Base-by-base conservation (phyloP, 768 basidiomycete genomes). In the Auricularia cornea region DNA sequence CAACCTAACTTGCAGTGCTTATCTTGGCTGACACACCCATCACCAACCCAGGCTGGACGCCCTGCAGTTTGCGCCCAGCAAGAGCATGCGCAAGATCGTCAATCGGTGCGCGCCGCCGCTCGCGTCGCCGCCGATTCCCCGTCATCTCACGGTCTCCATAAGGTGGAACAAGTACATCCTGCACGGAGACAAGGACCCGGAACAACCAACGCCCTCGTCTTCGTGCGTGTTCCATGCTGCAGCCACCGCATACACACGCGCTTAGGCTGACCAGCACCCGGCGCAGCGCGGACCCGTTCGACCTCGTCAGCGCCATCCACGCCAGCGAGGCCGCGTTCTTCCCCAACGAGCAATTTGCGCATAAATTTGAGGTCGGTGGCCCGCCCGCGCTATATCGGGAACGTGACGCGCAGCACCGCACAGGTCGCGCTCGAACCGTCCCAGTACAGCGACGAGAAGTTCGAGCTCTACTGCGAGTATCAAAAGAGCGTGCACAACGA, bases 401-500 rank as follows among this genome's bases (percentile, higher is more conserved):
- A 38, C 35, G 8, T 52, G 51, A 52, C 51, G 51, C 51, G 51
- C 51, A 10, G 8, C 20, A n/a, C 51, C 51, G 3, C 35, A 18
- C 40, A 95, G 93, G 84, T 89, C 20, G 82, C 77, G 2, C 75
- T 97, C 6, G 92, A 94, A 69, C 86, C 85, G 3, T 84, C 94
- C 2, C 83, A 84, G 16, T 94, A 78, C 70, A 89, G 87, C 0
- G 70, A 79, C 2, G 94, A 98, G 76, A 96, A 96, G 70, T 96
- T 84, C 71, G 78, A 75, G 5, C 80, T 98, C 20, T 98, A 81
- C 70, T 73, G 82, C 69, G 80, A 80, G 64, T 98, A 98, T 73
- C 96, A 94, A 72, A 73, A 72, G 32, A 78, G 84, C 5, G 85
- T 97, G 28, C 96, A 98, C 71, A 76, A 84, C 48, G 94, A 97